Percentiles rank a stretch among this genome's conserved stretches.
These are phyloP conservation scores for Elaphomyces granulatus DNA, from an alignment of 495 filamentous ascomycete genomes.

Conservation along the genomic window DNA sequence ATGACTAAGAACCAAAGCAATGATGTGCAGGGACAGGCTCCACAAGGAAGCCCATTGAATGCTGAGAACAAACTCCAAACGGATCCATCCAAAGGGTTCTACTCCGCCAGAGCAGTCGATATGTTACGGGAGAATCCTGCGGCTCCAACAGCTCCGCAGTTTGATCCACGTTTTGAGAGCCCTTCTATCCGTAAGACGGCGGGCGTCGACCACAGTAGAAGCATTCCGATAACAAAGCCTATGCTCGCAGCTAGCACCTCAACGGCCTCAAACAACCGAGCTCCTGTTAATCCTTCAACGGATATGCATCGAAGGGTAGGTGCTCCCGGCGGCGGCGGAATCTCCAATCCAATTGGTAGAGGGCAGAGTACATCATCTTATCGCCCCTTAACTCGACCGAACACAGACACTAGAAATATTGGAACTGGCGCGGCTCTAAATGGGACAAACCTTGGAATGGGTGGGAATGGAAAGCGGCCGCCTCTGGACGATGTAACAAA, in stretches of 20 bases:
- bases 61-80: slow-evolving; percentile 6
- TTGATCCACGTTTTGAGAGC: slow-evolving; percentile 72
- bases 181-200: slow-evolving; percentile 81
- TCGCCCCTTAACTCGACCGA: slow-evolving; percentile 30
- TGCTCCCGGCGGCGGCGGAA: slow-evolving; percentile 39
- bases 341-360: slow-evolving; percentile 25
- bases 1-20: slow-evolving; percentile 10
- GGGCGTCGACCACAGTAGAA: slow-evolving; percentile 70
- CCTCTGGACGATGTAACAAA: slow-evolving; percentile 40
- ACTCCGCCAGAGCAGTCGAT: slow-evolving; percentile 56
- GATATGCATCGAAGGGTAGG: slow-evolving; percentile 60
- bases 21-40: slow-evolving; percentile 19
- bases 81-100: slow-evolving; percentile 47
- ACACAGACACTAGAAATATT: slow-evolving; percentile 16
- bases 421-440: slow-evolving; percentile 8
- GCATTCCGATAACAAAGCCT: slow-evolving; percentile 45
- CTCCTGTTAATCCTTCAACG: slow-evolving; percentile 56
- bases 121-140: slow-evolving; percentile 33
- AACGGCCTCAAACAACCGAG: slow-evolving; percentile 14
- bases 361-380: slow-evolving; percentile 29
- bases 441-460: slow-evolving; percentile 16
- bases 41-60: slow-evolving; percentile 18
- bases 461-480: slow-evolving; percentile 30
- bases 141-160: slow-evolving; percentile 37
- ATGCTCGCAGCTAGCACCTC: slow-evolving; percentile 11